Conservation (phyloP, 2,329 filamentous ascomycete species). For the Penicillium griseofulvum region DNA sequence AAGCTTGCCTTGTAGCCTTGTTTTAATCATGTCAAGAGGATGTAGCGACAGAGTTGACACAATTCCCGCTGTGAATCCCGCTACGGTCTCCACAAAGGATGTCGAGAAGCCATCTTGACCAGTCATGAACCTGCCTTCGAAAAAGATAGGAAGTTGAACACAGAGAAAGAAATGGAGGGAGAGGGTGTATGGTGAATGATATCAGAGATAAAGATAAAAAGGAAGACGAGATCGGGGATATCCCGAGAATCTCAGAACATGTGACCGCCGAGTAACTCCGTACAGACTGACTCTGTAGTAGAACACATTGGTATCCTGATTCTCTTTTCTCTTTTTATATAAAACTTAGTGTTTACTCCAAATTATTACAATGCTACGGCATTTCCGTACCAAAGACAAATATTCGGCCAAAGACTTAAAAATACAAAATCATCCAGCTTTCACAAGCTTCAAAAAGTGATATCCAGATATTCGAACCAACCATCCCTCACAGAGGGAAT, state of each 20-base stretch:
- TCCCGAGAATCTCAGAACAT: neutral
- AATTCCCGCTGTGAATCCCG: constrained; percentile 84
- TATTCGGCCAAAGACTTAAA: neutral
- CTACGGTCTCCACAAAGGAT: constrained; percentile 79
- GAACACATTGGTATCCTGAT: neutral
- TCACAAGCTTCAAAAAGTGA: neutral
- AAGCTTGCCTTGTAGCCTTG: constrained; percentile 76
- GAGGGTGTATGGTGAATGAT: neutral
- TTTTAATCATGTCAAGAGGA: constrained; percentile 94
- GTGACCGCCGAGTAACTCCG: neutral
- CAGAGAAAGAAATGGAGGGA: neutral
- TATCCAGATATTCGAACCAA: neutral
- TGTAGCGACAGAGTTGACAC: constrained; percentile 84
- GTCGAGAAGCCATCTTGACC: constrained; percentile 61
- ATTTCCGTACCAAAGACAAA: neutral
- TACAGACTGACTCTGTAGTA: neutral
- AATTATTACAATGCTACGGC: neutral
- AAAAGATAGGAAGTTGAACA: neutral
- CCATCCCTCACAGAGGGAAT: neutral
- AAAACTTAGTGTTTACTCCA: neutral
- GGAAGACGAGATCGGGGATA: neutral
- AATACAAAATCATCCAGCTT: constrained; percentile 1
- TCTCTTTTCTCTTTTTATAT: neutral
- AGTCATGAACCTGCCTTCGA: constrained; percentile 39
- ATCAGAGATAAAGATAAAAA: neutral